Conservation (phyloP, 225 moss, liverwort and hornwort species). For the Lunularia cruciata region DNA sequence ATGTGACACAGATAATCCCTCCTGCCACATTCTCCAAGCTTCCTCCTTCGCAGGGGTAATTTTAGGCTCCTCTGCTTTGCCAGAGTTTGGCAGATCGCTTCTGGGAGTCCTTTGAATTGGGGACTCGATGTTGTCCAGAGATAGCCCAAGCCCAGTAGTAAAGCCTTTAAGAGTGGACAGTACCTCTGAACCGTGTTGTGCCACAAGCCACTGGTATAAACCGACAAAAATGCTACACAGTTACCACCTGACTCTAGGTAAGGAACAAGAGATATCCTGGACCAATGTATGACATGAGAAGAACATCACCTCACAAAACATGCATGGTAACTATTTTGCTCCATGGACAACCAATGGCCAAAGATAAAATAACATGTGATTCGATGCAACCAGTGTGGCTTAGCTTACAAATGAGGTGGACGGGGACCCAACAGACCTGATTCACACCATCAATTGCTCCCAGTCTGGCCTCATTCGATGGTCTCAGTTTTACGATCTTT, state of each 20-base stretch:
- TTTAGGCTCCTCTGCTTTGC: conserved; percentile 39
- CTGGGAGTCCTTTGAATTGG: conserved; percentile 36
- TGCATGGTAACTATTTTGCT: no score
- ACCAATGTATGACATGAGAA: neutral
- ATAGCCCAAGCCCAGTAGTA: conserved; percentile 38
- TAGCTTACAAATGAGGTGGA: neutral
- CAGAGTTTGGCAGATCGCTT: conserved; percentile 35
- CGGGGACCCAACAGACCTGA: conserved; percentile 52
- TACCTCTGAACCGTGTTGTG: conserved; percentile 62
- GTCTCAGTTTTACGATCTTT: conserved; percentile 70
- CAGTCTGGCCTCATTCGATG: conserved; percentile 81
- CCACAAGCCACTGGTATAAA: conserved; percentile 63
- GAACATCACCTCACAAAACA: neutral
- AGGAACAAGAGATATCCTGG: neutral
- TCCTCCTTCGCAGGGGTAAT: conserved; percentile 71
- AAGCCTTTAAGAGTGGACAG: conserved; percentile 52
- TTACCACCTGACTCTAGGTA: neutral
- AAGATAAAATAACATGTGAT: neutral
- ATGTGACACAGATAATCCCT: conserved; percentile 58
- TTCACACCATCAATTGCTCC: conserved; percentile 86
- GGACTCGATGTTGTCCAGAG: conserved; percentile 54
- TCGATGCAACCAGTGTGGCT: neutral
- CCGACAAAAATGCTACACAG: neutral
- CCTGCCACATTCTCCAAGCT: conserved; percentile 97
- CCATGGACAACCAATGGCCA: neutral